Conservation (phyloP, 2,329 filamentous ascomycete genomes). For the Aspergillus sp. region DNA sequence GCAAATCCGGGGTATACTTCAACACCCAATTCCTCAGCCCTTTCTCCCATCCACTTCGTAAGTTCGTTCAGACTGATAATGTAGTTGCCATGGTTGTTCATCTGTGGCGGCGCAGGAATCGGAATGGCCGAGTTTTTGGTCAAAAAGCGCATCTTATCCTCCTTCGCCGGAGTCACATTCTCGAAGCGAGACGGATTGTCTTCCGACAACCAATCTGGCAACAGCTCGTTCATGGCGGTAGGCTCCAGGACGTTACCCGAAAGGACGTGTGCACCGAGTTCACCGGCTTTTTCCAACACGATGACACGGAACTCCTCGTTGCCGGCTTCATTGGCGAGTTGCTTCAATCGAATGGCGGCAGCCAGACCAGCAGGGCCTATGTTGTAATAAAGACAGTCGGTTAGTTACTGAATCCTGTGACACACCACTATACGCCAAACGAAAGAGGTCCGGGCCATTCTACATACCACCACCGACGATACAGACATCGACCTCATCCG, state of each 20-base stretch:
- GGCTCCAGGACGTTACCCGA: slow-evolving; percentile 96
- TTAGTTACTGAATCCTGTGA: slow-evolving; percentile 4
- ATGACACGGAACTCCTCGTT: slow-evolving; percentile 95
- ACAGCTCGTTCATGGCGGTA: slow-evolving; percentile 79
- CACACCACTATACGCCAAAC: neutral
- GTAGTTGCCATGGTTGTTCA: slow-evolving; percentile 98
- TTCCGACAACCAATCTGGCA: slow-evolving; percentile 91
- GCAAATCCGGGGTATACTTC: slow-evolving; percentile 97
- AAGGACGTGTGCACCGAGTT: slow-evolving; percentile 91
- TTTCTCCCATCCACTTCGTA: slow-evolving; percentile 91
- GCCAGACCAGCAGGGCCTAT: slow-evolving; percentile 84
- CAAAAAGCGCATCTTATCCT: slow-evolving; percentile 90
- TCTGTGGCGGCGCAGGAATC: slow-evolving; percentile 87
- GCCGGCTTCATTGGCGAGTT: slow-evolving; percentile 89
- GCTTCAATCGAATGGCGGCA: slow-evolving; percentile 91
- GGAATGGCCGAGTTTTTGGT: slow-evolving; percentile 78
- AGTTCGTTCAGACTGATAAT: slow-evolving; percentile 96
- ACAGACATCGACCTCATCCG: slow-evolving; percentile 92
- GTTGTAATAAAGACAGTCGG: slow-evolving; percentile 1
- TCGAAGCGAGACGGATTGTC: slow-evolving; percentile 86
- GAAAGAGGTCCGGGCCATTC: neutral
- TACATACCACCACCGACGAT: slow-evolving; percentile 81
- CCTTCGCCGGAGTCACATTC: slow-evolving; percentile 78
- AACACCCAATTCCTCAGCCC: slow-evolving; percentile 94
- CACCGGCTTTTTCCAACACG: slow-evolving; percentile 90